These are phyloP conservation scores for Ceratopteris richardii DNA, from an alignment of 75 land plant genomes.

Conservation along the genomic window DNA sequence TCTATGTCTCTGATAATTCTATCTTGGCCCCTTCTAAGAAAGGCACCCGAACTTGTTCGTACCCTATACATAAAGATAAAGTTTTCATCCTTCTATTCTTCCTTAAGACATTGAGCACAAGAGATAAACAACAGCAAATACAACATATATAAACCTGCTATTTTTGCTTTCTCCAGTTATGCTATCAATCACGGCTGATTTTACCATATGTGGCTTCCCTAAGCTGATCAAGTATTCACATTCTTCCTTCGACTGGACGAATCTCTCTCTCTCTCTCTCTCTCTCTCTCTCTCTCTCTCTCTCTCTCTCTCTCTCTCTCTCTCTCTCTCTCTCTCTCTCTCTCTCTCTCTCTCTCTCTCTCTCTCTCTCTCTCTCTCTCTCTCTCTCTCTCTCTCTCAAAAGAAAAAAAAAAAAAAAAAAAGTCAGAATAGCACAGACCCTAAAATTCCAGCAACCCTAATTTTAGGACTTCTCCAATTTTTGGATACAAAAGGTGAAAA, in stretches of 20 bases:
- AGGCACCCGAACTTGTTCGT: conserved; percentile 83
- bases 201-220: conserved; percentile 71
- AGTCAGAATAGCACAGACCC: too few relatives aligned
- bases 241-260: conserved; percentile 59
- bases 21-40: conserved; percentile 74
- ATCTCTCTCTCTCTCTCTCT: conserved; percentile 6
- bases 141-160: conserved; percentile 43
- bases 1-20: conserved; percentile 61
- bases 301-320: too few relatives aligned
- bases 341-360: too few relatives aligned
- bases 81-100: not conserved
- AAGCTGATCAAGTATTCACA: conserved; percentile 67
- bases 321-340: too few relatives aligned
- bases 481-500: too few relatives aligned
- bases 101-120: not conserved
- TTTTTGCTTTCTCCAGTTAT: conserved; percentile 72
- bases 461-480: too few relatives aligned
- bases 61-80: conserved; percentile 21
- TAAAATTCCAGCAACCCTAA: too few relatives aligned
- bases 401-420: too few relatives aligned
- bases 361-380: too few relatives aligned
- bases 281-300: not conserved
- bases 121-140: not conserved
- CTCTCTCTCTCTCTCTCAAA: too few relatives aligned
- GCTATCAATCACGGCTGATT: conserved; percentile 78